Evolutionary conservation across 441 rosid species (phyloP), one percentile per base, ranked within the genome.

Genomic region (Arabidopsis hybrid): DNA sequence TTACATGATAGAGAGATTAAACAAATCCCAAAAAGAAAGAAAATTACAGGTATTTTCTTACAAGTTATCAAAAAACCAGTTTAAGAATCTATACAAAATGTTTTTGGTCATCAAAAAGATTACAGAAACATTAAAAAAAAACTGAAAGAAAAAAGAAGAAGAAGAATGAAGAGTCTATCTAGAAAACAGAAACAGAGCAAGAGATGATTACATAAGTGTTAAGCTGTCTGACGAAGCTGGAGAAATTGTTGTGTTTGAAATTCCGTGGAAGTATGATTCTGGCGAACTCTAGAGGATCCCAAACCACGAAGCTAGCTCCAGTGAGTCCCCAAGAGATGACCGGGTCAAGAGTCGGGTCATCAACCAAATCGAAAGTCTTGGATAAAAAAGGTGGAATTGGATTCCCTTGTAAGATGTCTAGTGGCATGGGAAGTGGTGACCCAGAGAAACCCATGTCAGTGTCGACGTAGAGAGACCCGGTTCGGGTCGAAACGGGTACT

Each of bases 191-290:
- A 78, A 67, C 55, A 80, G 82, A 78, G 82, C 29, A 59, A 52
- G 39, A 55, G 78, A 64, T 9, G 13, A 46, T 65, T 4, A 89
- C 94, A 67, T 87, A 89, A 86, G 94, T 89, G 83, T 87, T 89
- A 69, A 89, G 91, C 81, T 89, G 93, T 70, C 93, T 85, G 66
- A 89, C 91, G 61, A 89, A 89, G 80, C 94, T 89, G 78, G 94
- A 87, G 85, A 89, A 87, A 63, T 89, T 89, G 69, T 82, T 83
- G 79, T 89, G 94, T 85, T 89, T 89, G 83, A 89, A 89, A 65
- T 85, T 83, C 73, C 84, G 60, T 0, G 94, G 94, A 39, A 89
- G 90, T 18, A 86, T 67, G 71, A 72, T 18, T 77, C 89, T 85
- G 5, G 94, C 69, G 38, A 89, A 89, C 67, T 89, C 91, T 11